A percentile compares a stretch with the other conserved stretches of the same genome.
Conservation (phyloP, 1,139 yeast species). For the Suhomyces guaymorum region DNA sequence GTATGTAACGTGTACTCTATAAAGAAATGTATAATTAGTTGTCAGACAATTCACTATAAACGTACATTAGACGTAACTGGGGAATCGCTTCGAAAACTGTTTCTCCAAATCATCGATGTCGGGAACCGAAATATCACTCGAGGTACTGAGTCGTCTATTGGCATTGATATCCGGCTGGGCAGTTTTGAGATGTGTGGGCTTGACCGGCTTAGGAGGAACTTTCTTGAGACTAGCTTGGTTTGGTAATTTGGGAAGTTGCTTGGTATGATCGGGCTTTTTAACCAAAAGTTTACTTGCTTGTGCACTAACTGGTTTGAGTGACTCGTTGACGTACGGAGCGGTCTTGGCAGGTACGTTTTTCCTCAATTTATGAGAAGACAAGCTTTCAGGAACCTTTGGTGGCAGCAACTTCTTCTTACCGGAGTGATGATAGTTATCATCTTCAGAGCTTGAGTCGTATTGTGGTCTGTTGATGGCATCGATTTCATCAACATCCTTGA, state of each 20-base stretch:
- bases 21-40: slow-evolving; percentile 7
- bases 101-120: slow-evolving; percentile 59
- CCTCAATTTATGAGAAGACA: slow-evolving; percentile 20
- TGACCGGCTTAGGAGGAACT: slow-evolving; percentile 64
- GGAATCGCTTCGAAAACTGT: slow-evolving; percentile 54
- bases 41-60: neutral
- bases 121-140: slow-evolving; percentile 49
- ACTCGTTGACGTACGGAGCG: neutral
- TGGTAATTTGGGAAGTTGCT: no score
- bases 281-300: no score
- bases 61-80: slow-evolving; percentile 50
- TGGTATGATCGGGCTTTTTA: no score
- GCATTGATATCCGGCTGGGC: slow-evolving; percentile 9
- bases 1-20: slow-evolving; percentile 4
- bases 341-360: neutral
- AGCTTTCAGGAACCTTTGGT: slow-evolving; percentile 35
- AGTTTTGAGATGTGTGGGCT: slow-evolving; percentile 56
- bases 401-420: slow-evolving; percentile 23
- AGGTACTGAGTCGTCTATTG: slow-evolving; percentile 33
- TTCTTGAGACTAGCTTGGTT: no score
- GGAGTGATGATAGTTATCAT: slow-evolving; percentile 5
- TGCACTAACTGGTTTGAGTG: no score
- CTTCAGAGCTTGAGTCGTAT: slow-evolving; percentile 11
- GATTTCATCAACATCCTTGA: slow-evolving; percentile 38
- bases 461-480: slow-evolving; percentile 35